Conservation (phyloP, 108 stramenopile species). For the Fragilariopsis cylindrus region DNA sequence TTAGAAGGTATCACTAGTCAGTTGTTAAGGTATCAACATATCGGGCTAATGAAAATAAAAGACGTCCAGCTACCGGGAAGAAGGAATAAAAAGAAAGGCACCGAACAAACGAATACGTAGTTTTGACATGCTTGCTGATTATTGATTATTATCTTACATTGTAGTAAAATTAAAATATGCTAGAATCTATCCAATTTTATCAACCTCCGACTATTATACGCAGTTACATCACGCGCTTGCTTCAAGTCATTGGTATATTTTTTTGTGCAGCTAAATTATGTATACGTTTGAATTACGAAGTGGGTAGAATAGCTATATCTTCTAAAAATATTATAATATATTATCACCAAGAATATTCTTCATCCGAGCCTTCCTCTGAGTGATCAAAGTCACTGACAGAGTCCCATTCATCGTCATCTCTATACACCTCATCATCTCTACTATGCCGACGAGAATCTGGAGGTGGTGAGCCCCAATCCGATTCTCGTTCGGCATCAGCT, state of each 20-base stretch:
- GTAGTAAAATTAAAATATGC: no score
- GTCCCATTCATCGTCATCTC: conserved; percentile 30
- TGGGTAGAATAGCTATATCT: no score
- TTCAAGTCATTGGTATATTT: no score
- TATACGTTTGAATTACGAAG: no score
- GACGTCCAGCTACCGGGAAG: conserved; percentile 40
- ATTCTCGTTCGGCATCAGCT: conserved; percentile 25
- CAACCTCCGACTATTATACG: no score
- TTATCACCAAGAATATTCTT: conserved; percentile 9
- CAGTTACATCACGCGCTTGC: no score
- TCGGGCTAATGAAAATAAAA: conserved; percentile 64
- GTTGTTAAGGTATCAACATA: conserved; percentile 83
- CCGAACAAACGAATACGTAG: neutral
- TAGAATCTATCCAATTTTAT: no score
- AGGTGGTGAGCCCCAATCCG: conserved; percentile 19
- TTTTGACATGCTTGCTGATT: no score
- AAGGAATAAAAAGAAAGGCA: conserved; percentile 3
- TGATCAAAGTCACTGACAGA: conserved; percentile 25
- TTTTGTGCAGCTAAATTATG: no score
- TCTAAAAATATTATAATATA: no score
- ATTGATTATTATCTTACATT: no score
- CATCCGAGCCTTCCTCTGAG: conserved; percentile 19
- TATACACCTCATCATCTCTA: conserved; percentile 6
- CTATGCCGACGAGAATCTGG: neutral
- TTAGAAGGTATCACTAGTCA: conserved; percentile 88